Base-by-base conservation (phyloP, 2,329 filamentous ascomycete species). In the Stemphylium lycopersici region DNA sequence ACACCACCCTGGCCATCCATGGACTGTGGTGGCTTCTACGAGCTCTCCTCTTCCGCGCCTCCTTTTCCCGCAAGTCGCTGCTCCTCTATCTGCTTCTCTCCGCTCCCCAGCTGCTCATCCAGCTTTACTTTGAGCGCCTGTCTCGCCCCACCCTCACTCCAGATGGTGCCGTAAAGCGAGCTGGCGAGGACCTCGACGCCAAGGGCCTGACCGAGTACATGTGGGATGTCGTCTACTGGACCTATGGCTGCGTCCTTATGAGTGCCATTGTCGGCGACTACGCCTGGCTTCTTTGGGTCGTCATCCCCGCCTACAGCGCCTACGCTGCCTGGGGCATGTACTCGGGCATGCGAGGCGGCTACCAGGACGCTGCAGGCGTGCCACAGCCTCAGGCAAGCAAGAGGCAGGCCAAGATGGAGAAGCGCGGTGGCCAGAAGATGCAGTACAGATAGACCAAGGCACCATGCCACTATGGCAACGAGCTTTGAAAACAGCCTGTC, bases 161-260 rank as follows among this genome's bases (percentile, higher is more conserved):
- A 18, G 62, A 68, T 48, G 76, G 75, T 54, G 82, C 87, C n/a
- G 81, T 98, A 58, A 87, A 85, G 72, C 86, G 83, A 29, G 81
- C 90, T 0, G 93, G 95, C 38, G 93, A 98, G 73, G 95, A 99
- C 74, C 84, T 99, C 46, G 87, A 90, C 48, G 90, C 91, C 8
- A 84, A 88, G 31, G 95, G 95, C 4, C 79, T 99, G 80, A 98
- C 93, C 10, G 95, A 97, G 78, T 98, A 96, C 81, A 91, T 98
- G 89, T 99, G 96, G 84, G 95, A 99, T 78, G 85, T 96, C 44
- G 81, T 96, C 48, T 98, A 96, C 85, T 91, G 96, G 79, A 97
- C 92, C 0, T 97, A 93, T 88, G 87, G 85, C 10, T 90, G 87
- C 48, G 80, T 91, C 36, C 77, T 88, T 7, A 75, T 89, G n/a